These are phyloP conservation scores for Strigomonas culicis DNA, from an alignment of 208 protist genomes.

Conservation along the genomic window DNA sequence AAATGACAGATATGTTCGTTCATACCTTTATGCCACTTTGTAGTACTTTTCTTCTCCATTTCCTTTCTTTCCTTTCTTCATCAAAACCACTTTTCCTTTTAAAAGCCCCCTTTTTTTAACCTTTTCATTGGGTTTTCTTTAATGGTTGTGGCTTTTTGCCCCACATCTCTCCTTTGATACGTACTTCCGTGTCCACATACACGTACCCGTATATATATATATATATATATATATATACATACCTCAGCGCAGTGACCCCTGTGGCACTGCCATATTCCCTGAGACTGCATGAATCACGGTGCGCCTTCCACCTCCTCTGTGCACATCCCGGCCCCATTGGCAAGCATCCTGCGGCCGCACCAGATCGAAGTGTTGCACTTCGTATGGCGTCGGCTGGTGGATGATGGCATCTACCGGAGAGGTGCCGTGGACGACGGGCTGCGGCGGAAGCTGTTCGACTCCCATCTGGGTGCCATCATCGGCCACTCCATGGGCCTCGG, in stretches of 20 bases:
- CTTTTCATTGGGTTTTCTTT: neutral
- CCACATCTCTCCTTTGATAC: no score
- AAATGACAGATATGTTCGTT: neutral
- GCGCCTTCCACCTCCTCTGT: no score
- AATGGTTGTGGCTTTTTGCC: no score
- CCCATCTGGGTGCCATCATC: slow-evolving; percentile 77
- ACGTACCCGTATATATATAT: no score
- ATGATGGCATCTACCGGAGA: slow-evolving; percentile 45
- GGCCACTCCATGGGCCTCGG: slow-evolving; percentile 89
- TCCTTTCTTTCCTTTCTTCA: neutral
- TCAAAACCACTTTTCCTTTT: neutral
- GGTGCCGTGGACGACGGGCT: slow-evolving; percentile 42
- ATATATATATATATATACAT: no score
- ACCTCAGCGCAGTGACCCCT: no score
- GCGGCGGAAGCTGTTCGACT: slow-evolving; percentile 53
- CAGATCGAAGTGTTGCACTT: slow-evolving; percentile 75
- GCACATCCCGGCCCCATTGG: slow-evolving; percentile 29
- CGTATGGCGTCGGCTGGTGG: slow-evolving; percentile 65
- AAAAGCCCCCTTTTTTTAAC: neutral
- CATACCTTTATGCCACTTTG: neutral
- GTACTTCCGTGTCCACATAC: no score
- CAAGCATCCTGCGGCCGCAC: slow-evolving; percentile 45
- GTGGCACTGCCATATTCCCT: no score
- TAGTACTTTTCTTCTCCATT: neutral
- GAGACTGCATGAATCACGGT: no score